Evolutionary conservation across 441 rosid genomes (phyloP).

Genomic region (Populus hybrid): DNA sequence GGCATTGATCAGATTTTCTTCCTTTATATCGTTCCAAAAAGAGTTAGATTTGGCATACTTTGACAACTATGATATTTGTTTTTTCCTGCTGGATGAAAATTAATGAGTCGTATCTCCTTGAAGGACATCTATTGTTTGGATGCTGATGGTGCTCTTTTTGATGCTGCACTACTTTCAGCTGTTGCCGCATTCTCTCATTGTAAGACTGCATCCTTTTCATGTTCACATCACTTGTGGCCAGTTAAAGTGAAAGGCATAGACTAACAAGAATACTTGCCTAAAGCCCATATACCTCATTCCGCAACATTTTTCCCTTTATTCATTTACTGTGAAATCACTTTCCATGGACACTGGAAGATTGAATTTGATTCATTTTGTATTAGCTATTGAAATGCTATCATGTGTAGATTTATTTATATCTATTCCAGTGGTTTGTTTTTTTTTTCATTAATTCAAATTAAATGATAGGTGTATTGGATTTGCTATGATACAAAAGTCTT

Average conservation of each 20-base stretch:
- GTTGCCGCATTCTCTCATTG: slow-evolving; percentile 78
- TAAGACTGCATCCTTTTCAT: slow-evolving; percentile 31
- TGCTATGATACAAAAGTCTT: no score
- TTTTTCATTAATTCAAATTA: no score
- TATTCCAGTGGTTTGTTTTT: no score
- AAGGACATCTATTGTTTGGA: slow-evolving; percentile 92
- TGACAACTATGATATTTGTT: neutral
- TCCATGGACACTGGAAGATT: neutral
- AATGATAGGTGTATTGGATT: no score
- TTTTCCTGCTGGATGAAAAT: neutral
- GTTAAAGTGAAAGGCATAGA: neutral
- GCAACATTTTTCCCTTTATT: neutral
- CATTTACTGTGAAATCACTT: neutral
- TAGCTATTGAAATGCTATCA: neutral
- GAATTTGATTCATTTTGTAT: neutral
- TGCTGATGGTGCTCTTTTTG: slow-evolving; percentile 95
- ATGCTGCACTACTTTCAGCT: slow-evolving; percentile 87
- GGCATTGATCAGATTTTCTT: no score
- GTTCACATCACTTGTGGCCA: neutral
- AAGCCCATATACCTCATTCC: neutral
- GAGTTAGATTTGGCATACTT: no score
- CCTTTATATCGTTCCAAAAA: no score
- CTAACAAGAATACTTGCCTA: slow-evolving; percentile 7
- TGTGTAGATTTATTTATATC: no score
- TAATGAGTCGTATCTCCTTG: slow-evolving; percentile 13